These are phyloP conservation scores for Pueraria montana DNA, from an alignment of 306 rosid genomes.

Conservation along the genomic window DNA sequence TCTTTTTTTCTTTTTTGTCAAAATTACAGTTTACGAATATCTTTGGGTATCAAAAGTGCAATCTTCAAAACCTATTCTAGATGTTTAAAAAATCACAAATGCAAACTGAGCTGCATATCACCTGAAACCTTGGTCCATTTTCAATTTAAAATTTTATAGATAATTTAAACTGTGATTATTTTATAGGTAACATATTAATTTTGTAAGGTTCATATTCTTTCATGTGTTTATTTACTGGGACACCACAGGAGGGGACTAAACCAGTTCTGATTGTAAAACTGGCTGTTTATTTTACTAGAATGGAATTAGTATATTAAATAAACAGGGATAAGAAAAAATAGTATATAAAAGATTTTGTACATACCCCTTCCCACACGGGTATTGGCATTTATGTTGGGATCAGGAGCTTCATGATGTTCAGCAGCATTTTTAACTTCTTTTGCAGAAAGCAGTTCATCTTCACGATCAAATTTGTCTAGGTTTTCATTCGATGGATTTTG, in stretches of 20 bases:
- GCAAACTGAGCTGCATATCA: not conserved
- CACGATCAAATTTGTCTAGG: constrained; percentile 52
- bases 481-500: constrained; percentile 49
- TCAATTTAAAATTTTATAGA: constrained; percentile 9
- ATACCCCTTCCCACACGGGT: constrained; percentile 80
- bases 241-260: constrained; percentile 12
- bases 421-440: constrained; percentile 65
- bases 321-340: constrained; percentile 12
- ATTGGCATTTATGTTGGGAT: constrained; percentile 54
- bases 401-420: constrained; percentile 65
- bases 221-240: constrained; percentile 15
- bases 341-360: constrained; percentile 29
- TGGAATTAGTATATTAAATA: constrained; percentile 36
- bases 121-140: constrained; percentile 22
- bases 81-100: constrained; percentile 1
- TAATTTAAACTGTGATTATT: constrained; percentile 11
- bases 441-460: constrained; percentile 61
- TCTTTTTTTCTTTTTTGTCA: not conserved
- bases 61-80: constrained; percentile 3
- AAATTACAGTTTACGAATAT: constrained; percentile 24
- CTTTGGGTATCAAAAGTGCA: not conserved
- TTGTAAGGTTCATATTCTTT: constrained; percentile 32
- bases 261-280: constrained; percentile 25
- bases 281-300: constrained; percentile 2
- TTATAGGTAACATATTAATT: constrained; percentile 11